phyloP scores from a whole-genome alignment of 2,329 filamentous ascomycete species.

The Septoria petroselini region DNA sequence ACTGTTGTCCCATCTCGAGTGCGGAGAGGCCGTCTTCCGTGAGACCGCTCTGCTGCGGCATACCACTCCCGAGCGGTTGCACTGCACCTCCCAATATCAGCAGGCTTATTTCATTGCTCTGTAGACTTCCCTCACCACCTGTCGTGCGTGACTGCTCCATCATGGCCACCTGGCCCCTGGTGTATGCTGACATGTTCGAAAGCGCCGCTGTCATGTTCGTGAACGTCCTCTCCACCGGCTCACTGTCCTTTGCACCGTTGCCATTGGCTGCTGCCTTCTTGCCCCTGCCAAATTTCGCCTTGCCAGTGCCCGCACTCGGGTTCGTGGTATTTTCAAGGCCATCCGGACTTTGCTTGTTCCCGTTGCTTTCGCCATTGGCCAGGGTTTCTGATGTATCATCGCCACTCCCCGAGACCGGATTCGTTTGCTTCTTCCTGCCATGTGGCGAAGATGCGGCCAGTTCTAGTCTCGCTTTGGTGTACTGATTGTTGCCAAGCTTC shows the following conservation, averaged over 20 bases:
- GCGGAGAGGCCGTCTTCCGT: constrained; percentile 35
- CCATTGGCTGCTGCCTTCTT: constrained; percentile 32
- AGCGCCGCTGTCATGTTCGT: constrained; percentile 28
- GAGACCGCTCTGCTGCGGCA: background rate
- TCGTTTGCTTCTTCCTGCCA: constrained; percentile 30
- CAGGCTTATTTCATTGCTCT: constrained; percentile 11
- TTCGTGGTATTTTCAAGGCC: constrained; percentile 45
- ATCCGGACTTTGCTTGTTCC: constrained; percentile 36
- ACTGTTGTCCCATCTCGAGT: background rate
- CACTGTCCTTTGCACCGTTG: constrained; percentile 13
- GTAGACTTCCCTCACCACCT: constrained; percentile 10
- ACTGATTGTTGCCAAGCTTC: constrained; percentile 75
- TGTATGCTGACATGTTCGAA: constrained; percentile 22
- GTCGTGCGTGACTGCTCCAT: constrained; percentile 8
- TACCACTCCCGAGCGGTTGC: constrained; percentile 6
- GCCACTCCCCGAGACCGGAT: constrained; percentile 34
- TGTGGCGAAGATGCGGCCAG: constrained; percentile 51
- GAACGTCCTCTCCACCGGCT: constrained; percentile 27
- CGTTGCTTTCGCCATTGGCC: constrained; percentile 41
- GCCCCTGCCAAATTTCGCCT: constrained; percentile 33
- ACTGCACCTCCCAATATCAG: constrained; percentile 13
- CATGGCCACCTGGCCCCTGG: constrained; percentile 20
- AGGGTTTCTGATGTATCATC: constrained; percentile 35
- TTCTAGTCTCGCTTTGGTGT: constrained; percentile 60
- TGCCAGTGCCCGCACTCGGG: constrained; percentile 36